Evolutionary conservation across 106 monocot species (phyloP).

Genomic region (Platanthera guangdongensis): DNA sequence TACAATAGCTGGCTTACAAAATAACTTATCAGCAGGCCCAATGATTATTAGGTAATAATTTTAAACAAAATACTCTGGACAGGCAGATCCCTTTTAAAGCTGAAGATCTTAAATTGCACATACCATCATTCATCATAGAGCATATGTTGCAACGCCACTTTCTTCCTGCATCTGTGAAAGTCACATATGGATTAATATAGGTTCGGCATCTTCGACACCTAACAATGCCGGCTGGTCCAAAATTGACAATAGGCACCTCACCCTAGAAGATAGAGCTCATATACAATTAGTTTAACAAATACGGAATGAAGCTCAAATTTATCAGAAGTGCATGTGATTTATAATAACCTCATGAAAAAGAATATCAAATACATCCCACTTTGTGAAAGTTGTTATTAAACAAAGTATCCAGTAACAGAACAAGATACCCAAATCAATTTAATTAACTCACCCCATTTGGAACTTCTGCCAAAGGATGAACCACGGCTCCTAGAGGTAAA

Average conservation of each 20-base stretch:
- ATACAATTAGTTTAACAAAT: neutral
- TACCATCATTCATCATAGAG: slow-evolving; percentile 95
- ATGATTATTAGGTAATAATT: neutral
- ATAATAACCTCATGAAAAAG: neutral
- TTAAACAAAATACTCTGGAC: neutral
- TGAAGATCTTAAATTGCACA: neutral
- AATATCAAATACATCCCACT: neutral
- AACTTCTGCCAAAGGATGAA: slow-evolving; percentile 86
- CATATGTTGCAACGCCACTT: slow-evolving; percentile 99
- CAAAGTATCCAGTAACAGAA: neutral
- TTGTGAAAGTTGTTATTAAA: neutral
- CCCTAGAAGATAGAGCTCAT: slow-evolving; percentile 40
- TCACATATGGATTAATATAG: slow-evolving; percentile 87
- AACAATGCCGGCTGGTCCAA: slow-evolving; percentile 78
- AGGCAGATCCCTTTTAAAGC: neutral
- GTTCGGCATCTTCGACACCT: slow-evolving; percentile 90
- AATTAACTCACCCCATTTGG: slow-evolving; percentile 71
- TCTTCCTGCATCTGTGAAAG: slow-evolving; percentile 87
- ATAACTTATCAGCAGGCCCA: neutral
- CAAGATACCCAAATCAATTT: neutral
- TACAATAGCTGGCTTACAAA: neutral
- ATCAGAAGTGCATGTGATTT: neutral
- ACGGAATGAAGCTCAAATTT: neutral
- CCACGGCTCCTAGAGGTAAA: slow-evolving; percentile 83
- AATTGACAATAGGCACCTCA: slow-evolving; percentile 92